Evolutionary conservation across 345 rosid genomes (phyloP).

Genomic region (Clarkia xantiana): DNA sequence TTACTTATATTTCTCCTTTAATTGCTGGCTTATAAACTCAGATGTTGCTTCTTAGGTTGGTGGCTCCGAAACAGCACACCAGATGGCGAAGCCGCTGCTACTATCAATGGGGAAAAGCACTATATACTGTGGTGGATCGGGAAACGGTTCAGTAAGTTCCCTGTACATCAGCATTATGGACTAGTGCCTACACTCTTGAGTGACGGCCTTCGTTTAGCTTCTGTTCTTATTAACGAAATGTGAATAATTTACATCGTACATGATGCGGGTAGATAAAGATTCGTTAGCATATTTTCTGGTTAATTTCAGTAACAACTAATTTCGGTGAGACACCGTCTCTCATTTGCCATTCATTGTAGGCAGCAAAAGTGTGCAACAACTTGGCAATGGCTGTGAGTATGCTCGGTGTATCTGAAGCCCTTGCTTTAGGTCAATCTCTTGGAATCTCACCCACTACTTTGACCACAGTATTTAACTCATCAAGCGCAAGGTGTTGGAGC

Average conservation of each 20-base stretch:
- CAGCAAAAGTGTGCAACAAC: slow-evolving; percentile 93
- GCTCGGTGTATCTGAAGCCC: slow-evolving; percentile 90
- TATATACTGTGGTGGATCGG: slow-evolving; percentile 83
- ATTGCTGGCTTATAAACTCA: neutral
- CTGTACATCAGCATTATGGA: neutral
- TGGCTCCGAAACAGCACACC: slow-evolving; percentile 65
- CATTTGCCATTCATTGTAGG: slow-evolving; percentile 43
- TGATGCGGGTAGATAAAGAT: too few species aligned
- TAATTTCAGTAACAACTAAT: too few species aligned
- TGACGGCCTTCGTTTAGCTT: too few species aligned
- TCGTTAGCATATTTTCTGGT: neutral
- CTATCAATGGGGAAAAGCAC: slow-evolving; percentile 68
- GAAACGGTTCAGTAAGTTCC: slow-evolving; percentile 82
- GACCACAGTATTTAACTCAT: slow-evolving; percentile 69
- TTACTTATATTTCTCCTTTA: neutral
- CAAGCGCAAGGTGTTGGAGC: slow-evolving; percentile 89
- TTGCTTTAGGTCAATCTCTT: slow-evolving; percentile 77
- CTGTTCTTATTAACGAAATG: too few species aligned
- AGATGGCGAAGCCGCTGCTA: slow-evolving; percentile 53
- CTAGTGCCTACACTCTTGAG: too few species aligned
- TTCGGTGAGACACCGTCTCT: too few species aligned
- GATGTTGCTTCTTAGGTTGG: slow-evolving; percentile 52
- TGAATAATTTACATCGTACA: too few species aligned
- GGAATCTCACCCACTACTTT: slow-evolving; percentile 56
- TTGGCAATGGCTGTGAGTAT: slow-evolving; percentile 86